phyloP scores from a whole-genome alignment of 371 early-diverging fungal genomes.

The Mortierella sp. region DNA sequence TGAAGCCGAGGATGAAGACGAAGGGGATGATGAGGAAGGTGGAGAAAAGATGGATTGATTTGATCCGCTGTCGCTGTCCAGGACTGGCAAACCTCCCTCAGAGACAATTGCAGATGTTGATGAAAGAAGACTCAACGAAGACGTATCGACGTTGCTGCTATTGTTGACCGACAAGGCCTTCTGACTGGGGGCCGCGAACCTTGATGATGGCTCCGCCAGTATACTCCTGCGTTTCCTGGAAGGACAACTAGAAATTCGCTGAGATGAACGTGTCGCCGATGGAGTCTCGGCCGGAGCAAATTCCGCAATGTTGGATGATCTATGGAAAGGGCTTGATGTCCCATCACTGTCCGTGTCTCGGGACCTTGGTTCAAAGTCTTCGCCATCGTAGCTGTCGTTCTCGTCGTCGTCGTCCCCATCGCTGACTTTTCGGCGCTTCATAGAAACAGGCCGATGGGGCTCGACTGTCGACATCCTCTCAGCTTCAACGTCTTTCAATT shows the following conservation, averaged over 20 bases:
- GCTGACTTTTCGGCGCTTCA: constrained; percentile 37
- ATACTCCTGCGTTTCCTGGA: constrained; percentile 30
- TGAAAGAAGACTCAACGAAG: constrained; percentile 39
- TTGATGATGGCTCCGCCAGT: constrained; percentile 9
- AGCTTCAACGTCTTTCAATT: constrained; percentile 14
- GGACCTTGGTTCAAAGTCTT: too few species aligned
- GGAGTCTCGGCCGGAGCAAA: constrained; percentile 1
- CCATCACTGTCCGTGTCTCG: too few species aligned
- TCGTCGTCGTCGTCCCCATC: constrained; percentile 13
- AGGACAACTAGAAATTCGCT: constrained; percentile 18
- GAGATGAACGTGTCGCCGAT: constrained; percentile 1
- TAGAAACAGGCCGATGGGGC: constrained; percentile 16
- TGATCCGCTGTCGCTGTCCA: constrained; percentile 7
- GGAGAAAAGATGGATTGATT: background rate
- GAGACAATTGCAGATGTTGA: constrained; percentile 40
- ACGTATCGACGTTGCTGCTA: constrained; percentile 18
- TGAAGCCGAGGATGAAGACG: constrained; percentile 1
- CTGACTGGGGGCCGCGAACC: background rate
- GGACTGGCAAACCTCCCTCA: constrained; percentile 3
- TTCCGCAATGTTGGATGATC: background rate
- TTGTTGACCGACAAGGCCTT: background rate
- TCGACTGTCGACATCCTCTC: constrained; percentile 6
- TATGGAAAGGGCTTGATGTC: background rate
- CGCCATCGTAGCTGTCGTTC: background rate
- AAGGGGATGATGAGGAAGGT: background rate